phyloP scores from a whole-genome alignment of 352 stramenopile species.

The Pythium periplocum region DNA sequence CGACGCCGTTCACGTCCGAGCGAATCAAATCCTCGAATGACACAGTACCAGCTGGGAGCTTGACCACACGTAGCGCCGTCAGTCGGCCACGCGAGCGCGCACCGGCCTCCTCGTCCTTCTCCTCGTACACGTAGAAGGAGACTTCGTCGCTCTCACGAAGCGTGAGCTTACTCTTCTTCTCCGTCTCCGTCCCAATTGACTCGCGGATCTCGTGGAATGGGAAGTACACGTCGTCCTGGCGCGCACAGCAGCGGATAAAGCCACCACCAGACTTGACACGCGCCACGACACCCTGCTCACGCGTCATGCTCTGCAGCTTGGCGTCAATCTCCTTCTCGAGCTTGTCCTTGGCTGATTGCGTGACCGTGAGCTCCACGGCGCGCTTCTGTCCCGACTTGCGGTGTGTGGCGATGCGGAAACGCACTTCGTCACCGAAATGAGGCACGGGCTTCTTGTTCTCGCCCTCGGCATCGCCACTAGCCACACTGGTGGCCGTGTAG shows the following conservation, averaged over 20 bases:
- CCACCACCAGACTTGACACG: slow-evolving; percentile 55
- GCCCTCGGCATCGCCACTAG: not conserved
- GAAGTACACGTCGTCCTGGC: slow-evolving; percentile 67
- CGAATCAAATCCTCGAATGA: slow-evolving; percentile 60
- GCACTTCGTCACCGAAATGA: slow-evolving; percentile 66
- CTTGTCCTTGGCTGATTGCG: slow-evolving; percentile 50
- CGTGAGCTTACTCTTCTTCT: slow-evolving; percentile 11
- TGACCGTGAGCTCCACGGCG: slow-evolving; percentile 59
- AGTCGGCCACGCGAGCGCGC: slow-evolving; percentile 22
- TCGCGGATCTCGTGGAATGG: slow-evolving; percentile 61
- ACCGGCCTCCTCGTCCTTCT: slow-evolving; percentile 42
- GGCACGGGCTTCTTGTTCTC: slow-evolving; percentile 20
- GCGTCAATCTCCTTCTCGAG: slow-evolving; percentile 61
- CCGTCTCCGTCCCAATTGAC: slow-evolving; percentile 12
- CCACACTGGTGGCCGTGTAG: slow-evolving; percentile 3
- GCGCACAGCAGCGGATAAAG: slow-evolving; percentile 69
- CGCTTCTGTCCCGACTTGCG: slow-evolving; percentile 58
- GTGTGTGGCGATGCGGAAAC: slow-evolving; percentile 68
- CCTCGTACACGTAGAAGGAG: slow-evolving; percentile 76
- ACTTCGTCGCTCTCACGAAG: slow-evolving; percentile 68
- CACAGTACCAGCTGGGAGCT: slow-evolving; percentile 44
- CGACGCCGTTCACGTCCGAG: slow-evolving; percentile 47
- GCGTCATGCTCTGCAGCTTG: slow-evolving; percentile 50
- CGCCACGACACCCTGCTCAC: slow-evolving; percentile 54
- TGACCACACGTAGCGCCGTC: slow-evolving; percentile 66